These are phyloP conservation scores for Vanilla planifolia DNA, from an alignment of 106 monocot genomes.

Conservation along the genomic window DNA sequence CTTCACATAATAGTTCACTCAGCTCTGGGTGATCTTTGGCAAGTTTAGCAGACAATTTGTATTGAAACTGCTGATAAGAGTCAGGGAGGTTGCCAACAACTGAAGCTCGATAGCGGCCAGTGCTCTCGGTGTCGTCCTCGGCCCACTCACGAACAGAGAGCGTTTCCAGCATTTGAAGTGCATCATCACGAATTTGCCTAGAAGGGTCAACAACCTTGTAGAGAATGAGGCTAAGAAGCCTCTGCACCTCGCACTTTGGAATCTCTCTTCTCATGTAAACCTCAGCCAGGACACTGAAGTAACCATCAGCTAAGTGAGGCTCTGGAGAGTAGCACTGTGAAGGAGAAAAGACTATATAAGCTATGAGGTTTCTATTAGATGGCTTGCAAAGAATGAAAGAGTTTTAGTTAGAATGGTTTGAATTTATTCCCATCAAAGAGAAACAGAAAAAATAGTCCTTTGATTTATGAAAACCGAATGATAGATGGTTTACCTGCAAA, in stretches of 20 bases:
- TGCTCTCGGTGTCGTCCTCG: slow-evolving; percentile 70
- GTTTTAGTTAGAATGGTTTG: too few species aligned
- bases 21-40: slow-evolving; percentile 98
- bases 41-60: slow-evolving; percentile 87
- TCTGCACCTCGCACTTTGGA: slow-evolving; percentile 91
- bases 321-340: slow-evolving; percentile 83
- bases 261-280: slow-evolving; percentile 96
- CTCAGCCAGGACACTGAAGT: slow-evolving; percentile 93
- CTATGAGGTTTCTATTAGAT: neutral
- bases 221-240: slow-evolving; percentile 88
- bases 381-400: too few species aligned
- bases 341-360: neutral
- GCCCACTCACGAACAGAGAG: slow-evolving; percentile 97
- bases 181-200: slow-evolving; percentile 83
- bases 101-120: slow-evolving; percentile 75
- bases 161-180: slow-evolving; percentile 98
- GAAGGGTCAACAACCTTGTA: slow-evolving; percentile 96
- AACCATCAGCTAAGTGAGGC: slow-evolving; percentile 79
- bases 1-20: slow-evolving; percentile 85
- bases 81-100: slow-evolving; percentile 99
- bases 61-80: slow-evolving; percentile 99
- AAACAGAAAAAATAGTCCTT: too few species aligned
- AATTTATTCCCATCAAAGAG: too few species aligned
- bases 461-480: too few species aligned
- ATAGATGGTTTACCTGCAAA: too few species aligned